These are phyloP conservation scores for Claviceps digitariae DNA, from an alignment of 2,329 filamentous ascomycete genomes.

Conservation along the genomic window DNA sequence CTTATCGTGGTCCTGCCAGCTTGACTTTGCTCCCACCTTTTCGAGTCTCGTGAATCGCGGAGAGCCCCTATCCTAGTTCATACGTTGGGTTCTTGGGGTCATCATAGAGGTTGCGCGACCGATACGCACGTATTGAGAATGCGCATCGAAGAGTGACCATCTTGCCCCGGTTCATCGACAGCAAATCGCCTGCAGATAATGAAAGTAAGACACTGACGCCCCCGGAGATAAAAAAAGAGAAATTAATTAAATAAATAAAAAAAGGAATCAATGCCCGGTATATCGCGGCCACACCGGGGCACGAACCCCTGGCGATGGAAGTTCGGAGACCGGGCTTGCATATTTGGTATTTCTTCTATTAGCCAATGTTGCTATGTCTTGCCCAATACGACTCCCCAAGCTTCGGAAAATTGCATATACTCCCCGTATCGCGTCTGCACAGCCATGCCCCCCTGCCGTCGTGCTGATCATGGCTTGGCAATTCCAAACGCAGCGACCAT, in stretches of 20 bases:
- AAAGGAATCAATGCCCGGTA: not conserved
- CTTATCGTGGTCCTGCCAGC: not conserved
- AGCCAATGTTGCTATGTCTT: not conserved
- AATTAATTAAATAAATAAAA: not conserved
- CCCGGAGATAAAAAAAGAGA: not conserved
- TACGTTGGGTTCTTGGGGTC: not conserved
- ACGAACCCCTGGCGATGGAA: not conserved
- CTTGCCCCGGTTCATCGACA: not conserved
- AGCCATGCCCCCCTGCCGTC: not conserved
- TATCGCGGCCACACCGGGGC: not conserved
- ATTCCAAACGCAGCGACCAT: not conserved
- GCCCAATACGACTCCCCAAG: not conserved
- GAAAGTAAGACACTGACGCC: not conserved
- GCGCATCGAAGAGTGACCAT: not conserved
- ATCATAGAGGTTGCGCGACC: not conserved
- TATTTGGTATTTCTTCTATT: not conserved
- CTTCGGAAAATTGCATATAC: not conserved
- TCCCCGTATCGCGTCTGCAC: not conserved
- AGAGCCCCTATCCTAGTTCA: slow-evolving; percentile 1
- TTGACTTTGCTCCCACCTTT: not conserved
- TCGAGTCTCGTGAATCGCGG: too few species aligned
- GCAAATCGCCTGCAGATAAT: not conserved
- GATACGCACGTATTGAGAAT: not conserved
- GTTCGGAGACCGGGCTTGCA: not conserved
- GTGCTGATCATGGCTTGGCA: not conserved